These are phyloP conservation scores for Beta corolliflora DNA, from an alignment of 179 eudicot species.

Conservation along the genomic window DNA sequence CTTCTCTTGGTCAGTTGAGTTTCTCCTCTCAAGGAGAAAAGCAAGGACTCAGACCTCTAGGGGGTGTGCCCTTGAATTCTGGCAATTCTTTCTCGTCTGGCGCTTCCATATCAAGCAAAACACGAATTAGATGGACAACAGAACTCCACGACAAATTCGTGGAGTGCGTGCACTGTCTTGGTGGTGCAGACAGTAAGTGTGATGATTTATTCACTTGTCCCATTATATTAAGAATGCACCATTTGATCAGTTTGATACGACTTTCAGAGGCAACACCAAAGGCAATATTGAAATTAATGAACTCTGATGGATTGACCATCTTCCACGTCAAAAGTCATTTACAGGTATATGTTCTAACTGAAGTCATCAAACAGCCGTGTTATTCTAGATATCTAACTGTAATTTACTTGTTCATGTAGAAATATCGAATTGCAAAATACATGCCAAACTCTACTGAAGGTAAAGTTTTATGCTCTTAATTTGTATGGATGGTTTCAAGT, in stretches of 20 bases:
- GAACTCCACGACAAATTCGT: constrained; percentile 84
- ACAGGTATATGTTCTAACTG: constrained; percentile 51
- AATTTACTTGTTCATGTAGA: constrained; percentile 46
- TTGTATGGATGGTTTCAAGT: constrained; percentile 3
- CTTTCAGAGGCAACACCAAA: constrained; percentile 94
- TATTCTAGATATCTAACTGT: neutral
- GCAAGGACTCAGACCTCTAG: constrained; percentile 30
- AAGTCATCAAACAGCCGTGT: neutral
- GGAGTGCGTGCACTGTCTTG: constrained; percentile 73
- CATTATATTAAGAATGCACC: neutral
- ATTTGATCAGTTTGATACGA: neutral
- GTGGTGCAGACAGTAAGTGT: constrained; percentile 84
- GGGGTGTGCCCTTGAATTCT: constrained; percentile 21
- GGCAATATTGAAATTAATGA: constrained; percentile 89
- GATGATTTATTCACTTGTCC: neutral
- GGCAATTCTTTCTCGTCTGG: constrained; percentile 37
- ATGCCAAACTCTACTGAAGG: constrained; percentile 80
- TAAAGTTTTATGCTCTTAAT: constrained; percentile 25
- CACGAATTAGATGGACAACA: constrained; percentile 72
- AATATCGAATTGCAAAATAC: constrained; percentile 78
- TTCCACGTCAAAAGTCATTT: constrained; percentile 95
- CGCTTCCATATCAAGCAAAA: constrained; percentile 33
- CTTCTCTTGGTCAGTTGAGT: constrained; percentile 37
- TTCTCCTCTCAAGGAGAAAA: constrained; percentile 38
- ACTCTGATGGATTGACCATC: constrained; percentile 80